Evolutionary conservation across 495 filamentous ascomycete genomes (phyloP).

Genomic region (Neurospora tetrasperma): DNA sequence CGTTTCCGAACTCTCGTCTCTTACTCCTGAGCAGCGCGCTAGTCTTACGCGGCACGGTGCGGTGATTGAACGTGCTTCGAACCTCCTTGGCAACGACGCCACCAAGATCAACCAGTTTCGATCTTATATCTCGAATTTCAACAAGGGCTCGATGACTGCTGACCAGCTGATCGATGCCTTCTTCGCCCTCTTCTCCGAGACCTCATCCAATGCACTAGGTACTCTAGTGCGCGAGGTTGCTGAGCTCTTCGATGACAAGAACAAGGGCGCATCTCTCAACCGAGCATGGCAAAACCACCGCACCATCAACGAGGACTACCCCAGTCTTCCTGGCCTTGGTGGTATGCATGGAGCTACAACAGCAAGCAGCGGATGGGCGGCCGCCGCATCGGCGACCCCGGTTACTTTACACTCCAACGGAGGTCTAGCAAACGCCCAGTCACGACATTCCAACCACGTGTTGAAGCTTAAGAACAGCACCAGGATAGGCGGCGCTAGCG

Average conservation of each 20-base stretch:
- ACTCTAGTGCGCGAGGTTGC: conserved; percentile 87
- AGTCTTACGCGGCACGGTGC: conserved; percentile 64
- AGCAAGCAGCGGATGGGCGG: conserved; percentile 40
- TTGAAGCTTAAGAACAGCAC: conserved; percentile 42
- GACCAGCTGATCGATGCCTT: conserved; percentile 72
- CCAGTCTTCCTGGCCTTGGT: conserved; percentile 65
- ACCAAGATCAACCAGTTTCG: conserved; percentile 70
- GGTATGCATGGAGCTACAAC: conserved; percentile 44
- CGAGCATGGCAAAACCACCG: conserved; percentile 91
- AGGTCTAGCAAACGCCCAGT: conserved; percentile 24
- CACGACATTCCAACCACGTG: conserved; percentile 31
- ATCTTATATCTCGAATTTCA: conserved; percentile 62
- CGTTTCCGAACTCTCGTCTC: conserved; percentile 29
- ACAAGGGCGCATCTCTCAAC: conserved; percentile 59
- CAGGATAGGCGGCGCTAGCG: conserved; percentile 18
- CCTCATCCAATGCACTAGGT: conserved; percentile 63
- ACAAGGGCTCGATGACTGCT: conserved; percentile 53
- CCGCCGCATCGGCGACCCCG: conserved; percentile 35
- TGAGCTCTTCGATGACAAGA: conserved; percentile 79
- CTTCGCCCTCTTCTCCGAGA: conserved; percentile 67
- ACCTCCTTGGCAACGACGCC: conserved; percentile 63
- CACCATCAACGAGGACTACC: conserved; percentile 93
- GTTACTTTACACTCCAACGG: conserved; percentile 10
- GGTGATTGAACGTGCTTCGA: conserved; percentile 75
- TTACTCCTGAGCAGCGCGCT: conserved; percentile 68